These are phyloP conservation scores for Eutrema salsugineum DNA, from an alignment of 441 rosid species.

Conservation along the genomic window DNA sequence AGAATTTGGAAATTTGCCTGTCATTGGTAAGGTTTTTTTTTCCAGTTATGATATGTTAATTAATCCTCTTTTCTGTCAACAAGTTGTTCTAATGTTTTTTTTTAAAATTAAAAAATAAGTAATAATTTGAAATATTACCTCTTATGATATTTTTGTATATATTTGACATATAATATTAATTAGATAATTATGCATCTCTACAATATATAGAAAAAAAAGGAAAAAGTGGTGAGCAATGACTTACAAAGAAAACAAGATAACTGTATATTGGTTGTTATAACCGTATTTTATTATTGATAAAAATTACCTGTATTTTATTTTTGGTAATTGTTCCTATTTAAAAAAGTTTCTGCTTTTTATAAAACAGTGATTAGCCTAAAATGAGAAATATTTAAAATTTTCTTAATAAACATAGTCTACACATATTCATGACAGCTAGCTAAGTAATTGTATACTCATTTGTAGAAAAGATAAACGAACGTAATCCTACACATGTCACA, in stretches of 20 bases:
- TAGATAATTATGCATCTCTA: not conserved
- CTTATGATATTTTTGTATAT: not conserved
- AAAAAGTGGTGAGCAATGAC: not conserved
- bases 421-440: conserved; percentile 8
- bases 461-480: not conserved
- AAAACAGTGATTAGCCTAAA: not conserved
- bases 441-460: not conserved
- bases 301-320: not conserved
- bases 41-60: not conserved
- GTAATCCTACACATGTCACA: not conserved
- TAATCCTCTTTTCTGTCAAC: not conserved
- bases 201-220: not conserved
- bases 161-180: not conserved
- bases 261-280: not conserved
- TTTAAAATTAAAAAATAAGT: not conserved
- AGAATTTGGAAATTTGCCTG: conserved; percentile 4
- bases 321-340: not conserved
- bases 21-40: not conserved
- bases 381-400: not conserved
- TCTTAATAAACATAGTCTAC: not conserved
- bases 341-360: not conserved
- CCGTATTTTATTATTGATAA: not conserved
- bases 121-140: not conserved
- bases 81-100: not conserved
- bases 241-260: not conserved